These are phyloP conservation scores for Claviceps sp. DNA, from an alignment of 2,329 filamentous ascomycete species.

Conservation along the genomic window DNA sequence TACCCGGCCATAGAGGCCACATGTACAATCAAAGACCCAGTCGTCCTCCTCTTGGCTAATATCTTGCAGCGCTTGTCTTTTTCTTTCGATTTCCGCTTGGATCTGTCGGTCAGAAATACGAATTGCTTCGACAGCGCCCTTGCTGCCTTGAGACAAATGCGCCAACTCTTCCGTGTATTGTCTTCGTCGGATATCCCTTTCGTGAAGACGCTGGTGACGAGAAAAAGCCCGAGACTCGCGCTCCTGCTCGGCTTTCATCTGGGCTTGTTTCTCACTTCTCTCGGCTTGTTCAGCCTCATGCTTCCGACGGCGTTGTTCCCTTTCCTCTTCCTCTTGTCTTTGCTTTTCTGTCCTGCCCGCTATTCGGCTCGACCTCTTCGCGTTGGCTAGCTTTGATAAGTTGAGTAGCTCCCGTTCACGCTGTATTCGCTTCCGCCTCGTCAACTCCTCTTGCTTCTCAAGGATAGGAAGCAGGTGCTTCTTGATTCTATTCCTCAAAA, in stretches of 20 bases:
- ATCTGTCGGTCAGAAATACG: slow-evolving; percentile 67
- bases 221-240: slow-evolving; percentile 70
- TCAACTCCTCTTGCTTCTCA: slow-evolving; percentile 62
- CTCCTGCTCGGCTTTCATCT: slow-evolving; percentile 50
- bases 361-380: slow-evolving; percentile 84
- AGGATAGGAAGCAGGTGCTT: slow-evolving; percentile 74
- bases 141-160: slow-evolving; percentile 63
- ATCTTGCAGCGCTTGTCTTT: slow-evolving; percentile 60
- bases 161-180: slow-evolving; percentile 73
- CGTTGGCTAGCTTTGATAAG: slow-evolving; percentile 77
- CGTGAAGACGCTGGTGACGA: slow-evolving; percentile 70
- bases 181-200: slow-evolving; percentile 73
- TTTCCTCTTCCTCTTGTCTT: slow-evolving; percentile 55
- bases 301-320: slow-evolving; percentile 46
- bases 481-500: slow-evolving; percentile 56
- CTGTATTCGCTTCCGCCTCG: slow-evolving; percentile 54
- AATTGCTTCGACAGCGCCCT: slow-evolving; percentile 40
- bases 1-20: slow-evolving; percentile 79
- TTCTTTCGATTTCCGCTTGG: slow-evolving; percentile 70
- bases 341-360: slow-evolving; percentile 71
- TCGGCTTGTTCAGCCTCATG: slow-evolving; percentile 47
- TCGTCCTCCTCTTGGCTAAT: slow-evolving; percentile 64
- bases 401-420: slow-evolving; percentile 69
- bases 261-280: slow-evolving; percentile 52
- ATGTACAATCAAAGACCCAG: slow-evolving; percentile 93